Base-by-base conservation (phyloP, 129 eudicot genomes). In the Cynara cardunculus region DNA sequence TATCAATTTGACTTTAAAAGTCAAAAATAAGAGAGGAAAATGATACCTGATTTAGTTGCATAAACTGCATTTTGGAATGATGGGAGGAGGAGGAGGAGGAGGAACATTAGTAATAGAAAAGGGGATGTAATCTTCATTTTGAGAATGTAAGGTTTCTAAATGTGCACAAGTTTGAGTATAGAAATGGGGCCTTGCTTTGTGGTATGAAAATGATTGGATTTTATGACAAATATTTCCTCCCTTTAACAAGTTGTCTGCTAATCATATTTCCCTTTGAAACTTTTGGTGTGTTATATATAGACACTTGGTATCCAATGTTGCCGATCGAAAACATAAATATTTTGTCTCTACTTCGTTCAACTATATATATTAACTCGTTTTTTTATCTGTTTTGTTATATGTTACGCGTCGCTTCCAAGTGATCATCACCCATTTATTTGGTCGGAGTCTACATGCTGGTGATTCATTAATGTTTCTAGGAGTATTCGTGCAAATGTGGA, bases 281-380 rank as follows among this genome's bases (percentile, higher is more conserved):
- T 81, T 83, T 26, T 86, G 35, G 78, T 78, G 82, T 69, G 77
- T 22, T 59, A 69, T 76, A 49, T 70, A 73, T 69, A 76, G 62
- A n/a, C 76, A 74, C 76, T 72, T 41, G 84, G 90, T 85, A 86
- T 84, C 86, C 87, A 78, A 84, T 81, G 87, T 77, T 74, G 39
- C 81, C 9, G n/a, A 7, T 68, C 9, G 1, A 3, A 61, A 12
- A 13, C 61, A 19, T 46, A 49, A 18, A 49, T 49, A 4, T 12
- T 49, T 49, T 49, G n/a, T 14, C 19, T n/a, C n/a, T n/a, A n/a
- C n/a, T n/a, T n/a, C n/a, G n/a, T n/a, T 49, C 1, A 14, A 14
- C 13, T 9, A 37, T 37, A 37, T 37, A 37, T 37, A 37, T n/a
- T n/a, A 37, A 8, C 13, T 13, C 53, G 16, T 41, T 41, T 3